Percentiles rank a stretch among this genome's conserved stretches.
These are phyloP conservation scores for Penicillium sp. DNA, from an alignment of 2,329 filamentous ascomycete species.

Conservation along the genomic window DNA sequence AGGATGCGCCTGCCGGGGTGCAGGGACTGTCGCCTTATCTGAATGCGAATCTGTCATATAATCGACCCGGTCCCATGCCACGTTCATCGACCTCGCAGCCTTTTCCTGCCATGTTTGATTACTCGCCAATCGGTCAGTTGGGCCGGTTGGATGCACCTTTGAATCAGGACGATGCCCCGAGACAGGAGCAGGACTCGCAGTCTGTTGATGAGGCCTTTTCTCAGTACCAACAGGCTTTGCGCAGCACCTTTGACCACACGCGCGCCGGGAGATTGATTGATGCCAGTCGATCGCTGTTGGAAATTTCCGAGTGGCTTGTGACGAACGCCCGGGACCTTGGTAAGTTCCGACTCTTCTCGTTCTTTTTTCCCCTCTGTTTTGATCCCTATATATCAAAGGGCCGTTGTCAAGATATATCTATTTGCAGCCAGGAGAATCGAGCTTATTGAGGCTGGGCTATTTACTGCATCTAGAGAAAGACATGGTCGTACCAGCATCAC, in stretches of 20 bases:
- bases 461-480: neutral
- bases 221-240: conserved; percentile 53
- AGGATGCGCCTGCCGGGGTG: conserved; percentile 60
- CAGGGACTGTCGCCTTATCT: conserved; percentile 57
- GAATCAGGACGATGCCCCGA: neutral
- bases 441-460: neutral
- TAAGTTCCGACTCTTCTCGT: conserved; percentile 43
- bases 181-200: conserved; percentile 38
- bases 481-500: conserved; percentile 11
- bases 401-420: neutral
- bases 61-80: conserved; percentile 57
- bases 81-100: conserved; percentile 49
- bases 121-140: conserved; percentile 32
- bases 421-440: neutral
- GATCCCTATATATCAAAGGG: neutral
- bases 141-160: conserved; percentile 33
- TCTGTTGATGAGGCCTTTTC: conserved; percentile 65
- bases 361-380: conserved; percentile 18
- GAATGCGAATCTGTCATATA: conserved; percentile 59
- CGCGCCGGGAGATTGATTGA: conserved; percentile 58
- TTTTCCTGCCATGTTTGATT: conserved; percentile 53
- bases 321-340: conserved; percentile 62
- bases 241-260: conserved; percentile 67
- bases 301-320: conserved; percentile 63
- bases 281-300: conserved; percentile 55